Evolutionary conservation across 805 yeast species (phyloP), one percentile per base, ranked within the genome.

Genomic region (Metschnikowia cubensis): DNA sequence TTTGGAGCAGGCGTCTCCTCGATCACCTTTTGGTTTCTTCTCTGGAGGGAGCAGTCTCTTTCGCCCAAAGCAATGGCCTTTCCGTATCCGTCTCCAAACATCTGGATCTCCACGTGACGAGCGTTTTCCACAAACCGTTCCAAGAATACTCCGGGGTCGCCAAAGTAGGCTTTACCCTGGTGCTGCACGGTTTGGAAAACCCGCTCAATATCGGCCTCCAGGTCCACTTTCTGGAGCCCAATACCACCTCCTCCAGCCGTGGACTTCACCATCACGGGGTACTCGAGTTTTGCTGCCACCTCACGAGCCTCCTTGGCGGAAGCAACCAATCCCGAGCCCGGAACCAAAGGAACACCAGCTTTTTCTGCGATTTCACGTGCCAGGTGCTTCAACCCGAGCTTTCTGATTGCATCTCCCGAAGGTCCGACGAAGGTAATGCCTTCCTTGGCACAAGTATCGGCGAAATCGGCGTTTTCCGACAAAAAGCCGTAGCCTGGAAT

Each of bases 201-300:
- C 54, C 86, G 73, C 70, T 83, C 88, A 55, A 94, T 83, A 52
- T 94, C 97, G 17, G 67, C 82, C 58, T 81, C 87, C 34, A 83
- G 77, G 62, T 91, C 96, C 51, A 91, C 97, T 65, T 90, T 87
- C 68, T 92, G 97, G 59, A 92, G 74, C 56, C 99, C 99, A 63
- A 92, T 92, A 71, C 99, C 99, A 69, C 99, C 99, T 63, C 99
- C 99, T 66, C 99, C 99, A 22, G 98, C 98, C 53, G 99, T 94
- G 22, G 96, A 87, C 70, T 92, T 92, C 45, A 94, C 88, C 98
- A 92, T 92, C 33, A 92, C 82, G 29, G 98, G 98, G 61, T 89
- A 94, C 50, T 80, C 87, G 45, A 92, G 74, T 59, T 79, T 71
- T 15, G 80, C 83, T 14, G 97, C 98, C 54, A 85, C 80, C 52